These are phyloP conservation scores for Azolla pinnata DNA, from an alignment of 75 land plant species.

Conservation along the genomic window DNA sequence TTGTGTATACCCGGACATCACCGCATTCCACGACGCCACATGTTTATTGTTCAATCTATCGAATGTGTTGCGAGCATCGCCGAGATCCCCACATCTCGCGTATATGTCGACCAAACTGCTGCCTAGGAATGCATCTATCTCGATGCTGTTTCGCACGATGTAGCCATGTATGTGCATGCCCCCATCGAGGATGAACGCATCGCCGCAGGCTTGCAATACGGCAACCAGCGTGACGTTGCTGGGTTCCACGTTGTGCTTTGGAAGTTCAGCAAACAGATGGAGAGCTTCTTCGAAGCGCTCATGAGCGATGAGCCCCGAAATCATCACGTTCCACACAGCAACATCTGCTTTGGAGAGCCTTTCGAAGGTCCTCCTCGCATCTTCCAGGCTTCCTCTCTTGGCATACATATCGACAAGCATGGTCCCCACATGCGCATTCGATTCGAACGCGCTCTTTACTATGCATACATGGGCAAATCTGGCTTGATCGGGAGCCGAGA, in stretches of 20 bases:
- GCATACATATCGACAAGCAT: slow-evolving; percentile 43
- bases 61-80: slow-evolving; percentile 28
- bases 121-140: slow-evolving; percentile 30
- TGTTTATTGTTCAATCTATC: slow-evolving; percentile 17
- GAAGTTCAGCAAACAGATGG: slow-evolving; percentile 24
- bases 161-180: slow-evolving; percentile 38
- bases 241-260: slow-evolving; percentile 14
- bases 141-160: slow-evolving; percentile 24
- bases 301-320: slow-evolving; percentile 20
- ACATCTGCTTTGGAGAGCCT: slow-evolving; percentile 17
- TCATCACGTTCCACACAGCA: slow-evolving; percentile 28
- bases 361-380: slow-evolving; percentile 25
- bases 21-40: slow-evolving; percentile 50
- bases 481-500: slow-evolving; percentile 8
- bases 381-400: slow-evolving; percentile 22
- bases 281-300: slow-evolving; percentile 18
- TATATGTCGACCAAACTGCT: slow-evolving; percentile 44
- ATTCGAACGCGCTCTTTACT: slow-evolving; percentile 14
- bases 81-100: slow-evolving; percentile 26
- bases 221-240: slow-evolving; percentile 26
- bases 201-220: slow-evolving; percentile 25
- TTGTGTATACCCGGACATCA: slow-evolving; percentile 41
- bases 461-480: slow-evolving; percentile 27
- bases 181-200: slow-evolving; percentile 7
- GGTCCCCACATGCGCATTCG: slow-evolving; percentile 25